A percentile compares a stretch with the other conserved stretches of the same genome.
phyloP scores from a whole-genome alignment of 352 stramenopile genomes.

The Halophytophthora batemanensis region DNA sequence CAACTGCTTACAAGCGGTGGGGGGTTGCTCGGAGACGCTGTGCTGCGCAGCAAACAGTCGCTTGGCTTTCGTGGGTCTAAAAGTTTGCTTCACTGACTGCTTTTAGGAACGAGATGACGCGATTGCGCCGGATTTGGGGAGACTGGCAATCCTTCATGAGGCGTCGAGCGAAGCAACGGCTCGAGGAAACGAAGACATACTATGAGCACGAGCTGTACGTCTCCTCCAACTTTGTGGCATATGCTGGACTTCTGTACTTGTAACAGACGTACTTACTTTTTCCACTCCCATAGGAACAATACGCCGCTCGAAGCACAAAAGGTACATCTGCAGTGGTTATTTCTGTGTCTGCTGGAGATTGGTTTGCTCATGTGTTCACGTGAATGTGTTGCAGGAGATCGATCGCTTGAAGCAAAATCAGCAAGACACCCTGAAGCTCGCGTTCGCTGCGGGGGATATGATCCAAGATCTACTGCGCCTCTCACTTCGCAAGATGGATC shows the following conservation, averaged over 20 bases:
- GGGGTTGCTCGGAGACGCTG: background rate
- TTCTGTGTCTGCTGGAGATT: background rate
- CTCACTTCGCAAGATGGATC: constrained; percentile 50
- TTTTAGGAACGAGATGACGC: constrained; percentile 48
- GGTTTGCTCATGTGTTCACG: background rate
- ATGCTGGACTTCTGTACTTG: background rate
- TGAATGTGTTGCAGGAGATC: constrained; percentile 39
- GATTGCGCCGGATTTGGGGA: constrained; percentile 36
- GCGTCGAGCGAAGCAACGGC: constrained; percentile 47
- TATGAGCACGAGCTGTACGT: constrained; percentile 62
- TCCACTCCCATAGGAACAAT: constrained; percentile 23
- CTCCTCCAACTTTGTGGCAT: background rate
- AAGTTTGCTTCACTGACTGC: background rate
- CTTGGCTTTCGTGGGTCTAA: background rate
- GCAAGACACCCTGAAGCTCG: constrained; percentile 49
- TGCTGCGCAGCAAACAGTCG: background rate
- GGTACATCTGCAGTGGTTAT: constrained; percentile 3
- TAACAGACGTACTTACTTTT: constrained; percentile 1
- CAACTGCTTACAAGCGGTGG: constrained; percentile 49
- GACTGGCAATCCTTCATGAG: constrained; percentile 56
- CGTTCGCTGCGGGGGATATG: constrained; percentile 55
- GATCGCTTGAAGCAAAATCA: constrained; percentile 55
- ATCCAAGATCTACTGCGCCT: constrained; percentile 62
- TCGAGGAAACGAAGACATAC: constrained; percentile 43
- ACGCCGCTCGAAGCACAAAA: constrained; percentile 43